Conservation (phyloP, 2,329 filamentous ascomycete species). For the Penicillium sclerotiorum region DNA sequence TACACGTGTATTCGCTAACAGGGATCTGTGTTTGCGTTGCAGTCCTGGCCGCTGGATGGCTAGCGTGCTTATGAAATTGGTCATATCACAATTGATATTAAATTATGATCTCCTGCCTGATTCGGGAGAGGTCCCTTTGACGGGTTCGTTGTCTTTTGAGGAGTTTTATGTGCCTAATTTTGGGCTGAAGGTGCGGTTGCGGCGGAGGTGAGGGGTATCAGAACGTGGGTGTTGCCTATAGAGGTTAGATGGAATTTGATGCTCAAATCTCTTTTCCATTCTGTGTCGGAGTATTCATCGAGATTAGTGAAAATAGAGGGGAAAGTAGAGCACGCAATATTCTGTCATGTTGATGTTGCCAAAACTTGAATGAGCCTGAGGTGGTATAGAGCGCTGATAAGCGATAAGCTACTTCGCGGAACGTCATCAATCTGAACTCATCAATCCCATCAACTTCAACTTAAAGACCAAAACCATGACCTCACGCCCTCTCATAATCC, state of each 20-base stretch:
- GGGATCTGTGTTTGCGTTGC: slow-evolving; percentile 9
- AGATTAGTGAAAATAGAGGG: no score
- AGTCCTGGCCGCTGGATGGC: slow-evolving; percentile 28
- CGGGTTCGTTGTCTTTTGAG: slow-evolving; percentile 25
- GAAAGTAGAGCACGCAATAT: no score
- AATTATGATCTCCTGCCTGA: slow-evolving; percentile 19
- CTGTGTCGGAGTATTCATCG: no score
- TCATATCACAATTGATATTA: slow-evolving; percentile 18
- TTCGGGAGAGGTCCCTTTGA: slow-evolving; percentile 7
- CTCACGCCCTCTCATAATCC: slow-evolving; percentile 27
- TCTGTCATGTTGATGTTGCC: no score
- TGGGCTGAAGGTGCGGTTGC: slow-evolving; percentile 28
- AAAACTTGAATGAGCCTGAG: no score
- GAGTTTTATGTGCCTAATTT: slow-evolving; percentile 29
- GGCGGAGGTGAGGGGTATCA: slow-evolving; percentile 31
- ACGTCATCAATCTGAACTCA: background rate
- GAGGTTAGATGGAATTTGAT: background rate
- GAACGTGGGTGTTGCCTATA: background rate
- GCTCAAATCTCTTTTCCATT: no score
- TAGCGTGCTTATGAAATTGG: slow-evolving; percentile 23
- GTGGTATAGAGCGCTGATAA: background rate
- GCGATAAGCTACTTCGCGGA: slow-evolving; percentile 3
- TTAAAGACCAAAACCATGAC: slow-evolving; percentile 8
- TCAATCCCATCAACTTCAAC: background rate
- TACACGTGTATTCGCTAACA: slow-evolving; percentile 13